These are phyloP conservation scores for Penicillium lividum DNA, from an alignment of 495 filamentous ascomycete species.

Conservation along the genomic window DNA sequence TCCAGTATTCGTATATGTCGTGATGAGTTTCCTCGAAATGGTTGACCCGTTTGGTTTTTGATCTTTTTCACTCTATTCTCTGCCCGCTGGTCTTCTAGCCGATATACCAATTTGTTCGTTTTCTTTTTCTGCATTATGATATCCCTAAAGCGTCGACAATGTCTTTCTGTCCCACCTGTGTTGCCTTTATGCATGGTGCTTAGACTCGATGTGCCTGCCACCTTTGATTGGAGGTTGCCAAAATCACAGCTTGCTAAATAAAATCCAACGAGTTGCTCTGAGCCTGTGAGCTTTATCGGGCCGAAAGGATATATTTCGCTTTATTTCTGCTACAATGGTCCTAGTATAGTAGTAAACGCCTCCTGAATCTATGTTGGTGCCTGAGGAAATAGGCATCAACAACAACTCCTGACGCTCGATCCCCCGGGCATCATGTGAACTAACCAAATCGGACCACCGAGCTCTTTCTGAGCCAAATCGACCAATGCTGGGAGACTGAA, in stretches of 20 bases:
- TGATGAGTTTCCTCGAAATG: constrained; percentile 25
- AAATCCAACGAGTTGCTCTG: constrained; percentile 9
- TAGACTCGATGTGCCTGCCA: constrained; percentile 14
- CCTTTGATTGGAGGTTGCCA: constrained; percentile 14
- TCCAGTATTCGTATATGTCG: constrained; percentile 32
- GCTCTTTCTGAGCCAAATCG: background rate
- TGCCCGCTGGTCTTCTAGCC: constrained; percentile 31
- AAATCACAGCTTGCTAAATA: constrained; percentile 6
- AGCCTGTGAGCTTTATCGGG: background rate
- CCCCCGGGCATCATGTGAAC: constrained; percentile 2
- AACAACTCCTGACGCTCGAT: constrained; percentile 9
- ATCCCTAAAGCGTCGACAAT: constrained; percentile 14
- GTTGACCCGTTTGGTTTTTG: constrained; percentile 23
- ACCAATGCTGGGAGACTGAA: constrained; percentile 24
- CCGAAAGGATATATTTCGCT: too few relatives aligned
- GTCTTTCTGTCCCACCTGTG: constrained; percentile 12
- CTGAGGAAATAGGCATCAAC: constrained; percentile 12
- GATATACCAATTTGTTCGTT: constrained; percentile 35
- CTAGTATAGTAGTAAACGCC: background rate
- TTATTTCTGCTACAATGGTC: background rate
- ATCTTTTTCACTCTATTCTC: constrained; percentile 14
- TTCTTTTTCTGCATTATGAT: constrained; percentile 15
- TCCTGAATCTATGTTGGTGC: constrained; percentile 4
- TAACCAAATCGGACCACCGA: background rate
- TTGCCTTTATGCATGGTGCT: constrained; percentile 14